Evolutionary conservation across 116 monocot genomes (phyloP).

Genomic region (Posidonia oceanica): DNA sequence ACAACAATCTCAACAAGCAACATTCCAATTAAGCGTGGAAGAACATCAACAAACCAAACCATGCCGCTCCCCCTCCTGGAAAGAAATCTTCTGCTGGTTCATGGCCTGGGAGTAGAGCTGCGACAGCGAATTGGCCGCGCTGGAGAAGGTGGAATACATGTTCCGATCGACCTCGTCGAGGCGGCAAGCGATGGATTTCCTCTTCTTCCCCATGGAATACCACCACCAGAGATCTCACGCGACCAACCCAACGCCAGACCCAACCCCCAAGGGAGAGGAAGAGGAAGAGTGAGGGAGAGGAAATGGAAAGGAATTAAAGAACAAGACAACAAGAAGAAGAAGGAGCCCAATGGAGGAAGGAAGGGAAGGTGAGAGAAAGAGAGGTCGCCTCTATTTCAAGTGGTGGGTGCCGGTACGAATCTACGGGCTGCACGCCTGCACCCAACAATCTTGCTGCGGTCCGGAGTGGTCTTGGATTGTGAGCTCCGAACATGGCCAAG

Average conservation of each 20-base stretch:
- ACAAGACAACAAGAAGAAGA: no score
- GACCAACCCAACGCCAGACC: background rate
- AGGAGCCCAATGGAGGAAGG: no score
- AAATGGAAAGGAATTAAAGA: background rate
- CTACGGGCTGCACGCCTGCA: no score
- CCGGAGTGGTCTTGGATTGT: no score
- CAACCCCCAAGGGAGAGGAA: background rate
- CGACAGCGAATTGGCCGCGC: slow-evolving; percentile 74
- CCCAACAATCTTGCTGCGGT: no score
- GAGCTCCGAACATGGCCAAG: no score
- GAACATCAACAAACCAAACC: slow-evolving; percentile 19
- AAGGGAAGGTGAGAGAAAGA: no score
- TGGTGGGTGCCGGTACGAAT: no score
- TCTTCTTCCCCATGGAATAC: slow-evolving; percentile 50
- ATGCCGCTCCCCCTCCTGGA: slow-evolving; percentile 81
- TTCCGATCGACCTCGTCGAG: slow-evolving; percentile 81
- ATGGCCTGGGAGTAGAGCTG: slow-evolving; percentile 80
- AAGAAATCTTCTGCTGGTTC: slow-evolving; percentile 75
- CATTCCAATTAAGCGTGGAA: background rate
- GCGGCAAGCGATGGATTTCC: slow-evolving; percentile 58
- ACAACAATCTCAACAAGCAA: background rate
- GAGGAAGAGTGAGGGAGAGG: background rate
- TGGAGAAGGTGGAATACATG: slow-evolving; percentile 66
- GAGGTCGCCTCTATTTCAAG: no score
- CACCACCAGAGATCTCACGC: background rate